phyloP scores from a whole-genome alignment of 306 rosid genomes.

The Vigna hirtella region DNA sequence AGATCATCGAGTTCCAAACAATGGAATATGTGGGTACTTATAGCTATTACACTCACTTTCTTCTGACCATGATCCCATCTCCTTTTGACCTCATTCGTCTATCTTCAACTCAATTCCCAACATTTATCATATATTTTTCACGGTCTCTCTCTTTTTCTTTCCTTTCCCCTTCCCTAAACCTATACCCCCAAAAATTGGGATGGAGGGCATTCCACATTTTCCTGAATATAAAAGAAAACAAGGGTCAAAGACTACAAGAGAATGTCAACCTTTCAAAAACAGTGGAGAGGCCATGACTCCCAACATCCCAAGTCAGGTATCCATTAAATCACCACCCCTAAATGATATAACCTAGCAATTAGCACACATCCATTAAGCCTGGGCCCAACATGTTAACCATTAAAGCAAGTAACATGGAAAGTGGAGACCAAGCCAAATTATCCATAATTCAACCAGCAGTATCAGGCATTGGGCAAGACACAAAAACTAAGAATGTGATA shows the following conservation, averaged over 20 bases:
- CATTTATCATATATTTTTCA: background rate
- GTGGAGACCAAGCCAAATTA: background rate
- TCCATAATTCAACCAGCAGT: background rate
- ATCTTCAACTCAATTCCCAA: background rate
- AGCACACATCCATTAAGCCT: slow-evolving; percentile 41
- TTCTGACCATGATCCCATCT: background rate
- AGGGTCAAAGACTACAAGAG: slow-evolving; percentile 11
- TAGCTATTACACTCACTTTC: background rate
- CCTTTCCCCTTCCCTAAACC: background rate
- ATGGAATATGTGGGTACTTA: background rate
- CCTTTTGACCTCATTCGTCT: background rate
- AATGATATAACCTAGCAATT: slow-evolving; percentile 28
- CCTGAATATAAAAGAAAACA: background rate
- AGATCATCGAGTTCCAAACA: background rate
- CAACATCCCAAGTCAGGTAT: background rate
- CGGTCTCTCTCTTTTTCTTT: background rate
- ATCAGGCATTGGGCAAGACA: background rate
- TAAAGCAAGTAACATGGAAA: slow-evolving; percentile 10
- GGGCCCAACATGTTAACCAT: background rate
- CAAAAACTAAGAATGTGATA: slow-evolving; percentile 35
- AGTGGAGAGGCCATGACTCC: background rate
- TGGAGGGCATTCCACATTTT: background rate
- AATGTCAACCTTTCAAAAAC: background rate
- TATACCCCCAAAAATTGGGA: background rate
- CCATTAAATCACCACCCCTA: background rate